phyloP scores from a whole-genome alignment of 306 rosid genomes.

The Gillenia trifoliata region DNA sequence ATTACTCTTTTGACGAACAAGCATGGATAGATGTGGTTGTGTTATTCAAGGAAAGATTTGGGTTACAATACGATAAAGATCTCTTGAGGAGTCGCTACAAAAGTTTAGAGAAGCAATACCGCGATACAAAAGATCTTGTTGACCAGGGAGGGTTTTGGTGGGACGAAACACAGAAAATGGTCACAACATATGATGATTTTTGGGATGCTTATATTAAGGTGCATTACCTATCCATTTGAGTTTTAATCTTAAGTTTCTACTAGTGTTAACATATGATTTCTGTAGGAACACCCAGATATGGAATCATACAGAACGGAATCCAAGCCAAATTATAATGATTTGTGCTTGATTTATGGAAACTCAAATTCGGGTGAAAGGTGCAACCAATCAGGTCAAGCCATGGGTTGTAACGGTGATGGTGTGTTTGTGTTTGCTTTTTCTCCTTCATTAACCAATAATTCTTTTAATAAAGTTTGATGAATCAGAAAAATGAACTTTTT shows the following conservation, averaged over 20 bases:
- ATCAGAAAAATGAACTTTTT: not conserved
- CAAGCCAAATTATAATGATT: slow-evolving; percentile 45
- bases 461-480: not conserved
- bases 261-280: slow-evolving; percentile 19
- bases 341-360: slow-evolving; percentile 55
- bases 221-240: slow-evolving; percentile 13
- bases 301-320: slow-evolving; percentile 28
- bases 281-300: slow-evolving; percentile 51
- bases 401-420: slow-evolving; percentile 24
- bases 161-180: slow-evolving; percentile 44
- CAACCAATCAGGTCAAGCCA: slow-evolving; percentile 18
- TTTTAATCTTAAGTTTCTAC: not conserved
- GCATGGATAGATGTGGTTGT: slow-evolving; percentile 30
- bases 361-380: slow-evolving; percentile 18
- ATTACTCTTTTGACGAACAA: slow-evolving; percentile 26
- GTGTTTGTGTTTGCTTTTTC: slow-evolving; percentile 10
- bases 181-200: slow-evolving; percentile 36
- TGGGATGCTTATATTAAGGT: slow-evolving; percentile 56
- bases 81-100: slow-evolving; percentile 27
- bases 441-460: not conserved
- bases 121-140: slow-evolving; percentile 38
- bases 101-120: slow-evolving; percentile 41
- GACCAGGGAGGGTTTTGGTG: too few relatives aligned
- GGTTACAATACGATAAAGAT: slow-evolving; percentile 28
- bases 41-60: slow-evolving; percentile 47